Conservation (phyloP, 306 rosid species). For the Rubus parviflorus region DNA sequence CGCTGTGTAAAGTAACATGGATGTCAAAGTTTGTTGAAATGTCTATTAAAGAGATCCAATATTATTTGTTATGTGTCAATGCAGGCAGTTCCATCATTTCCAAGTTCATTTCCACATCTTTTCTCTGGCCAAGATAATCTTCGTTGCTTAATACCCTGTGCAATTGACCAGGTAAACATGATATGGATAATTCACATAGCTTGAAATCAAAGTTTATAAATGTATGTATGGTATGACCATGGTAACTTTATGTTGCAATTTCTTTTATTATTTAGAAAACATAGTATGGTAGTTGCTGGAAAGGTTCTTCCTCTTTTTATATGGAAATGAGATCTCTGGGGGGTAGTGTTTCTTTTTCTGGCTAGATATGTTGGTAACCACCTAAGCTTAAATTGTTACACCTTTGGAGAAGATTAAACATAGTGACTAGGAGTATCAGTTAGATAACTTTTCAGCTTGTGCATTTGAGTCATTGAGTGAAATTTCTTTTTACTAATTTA, state of each 20-base stretch:
- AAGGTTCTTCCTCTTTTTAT: neutral
- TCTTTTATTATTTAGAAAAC: neutral
- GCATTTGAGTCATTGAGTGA: neutral
- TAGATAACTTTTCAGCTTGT: neutral
- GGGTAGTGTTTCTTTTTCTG: neutral
- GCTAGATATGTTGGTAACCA: neutral
- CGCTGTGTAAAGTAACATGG: neutral
- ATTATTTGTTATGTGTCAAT: constrained; percentile 26
- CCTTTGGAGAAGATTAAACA: neutral
- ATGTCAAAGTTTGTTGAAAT: neutral
- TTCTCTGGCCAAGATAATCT: constrained; percentile 72
- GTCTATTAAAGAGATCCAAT: constrained; percentile 28
- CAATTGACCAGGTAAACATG: constrained; percentile 82
- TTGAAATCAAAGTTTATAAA: neutral
- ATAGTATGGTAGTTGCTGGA: neutral
- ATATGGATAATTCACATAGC: neutral
- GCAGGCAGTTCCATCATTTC: constrained; percentile 98
- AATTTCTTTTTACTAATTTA: constrained; percentile 3
- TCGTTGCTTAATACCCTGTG: constrained; percentile 95
- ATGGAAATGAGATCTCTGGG: neutral
- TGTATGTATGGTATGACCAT: neutral
- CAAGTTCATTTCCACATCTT: constrained; percentile 94
- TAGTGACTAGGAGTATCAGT: neutral
- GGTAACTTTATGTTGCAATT: neutral
- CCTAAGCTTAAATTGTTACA: neutral